phyloP scores from a whole-genome alignment of 495 filamentous ascomycete genomes.

The Daldinia decipiens region DNA sequence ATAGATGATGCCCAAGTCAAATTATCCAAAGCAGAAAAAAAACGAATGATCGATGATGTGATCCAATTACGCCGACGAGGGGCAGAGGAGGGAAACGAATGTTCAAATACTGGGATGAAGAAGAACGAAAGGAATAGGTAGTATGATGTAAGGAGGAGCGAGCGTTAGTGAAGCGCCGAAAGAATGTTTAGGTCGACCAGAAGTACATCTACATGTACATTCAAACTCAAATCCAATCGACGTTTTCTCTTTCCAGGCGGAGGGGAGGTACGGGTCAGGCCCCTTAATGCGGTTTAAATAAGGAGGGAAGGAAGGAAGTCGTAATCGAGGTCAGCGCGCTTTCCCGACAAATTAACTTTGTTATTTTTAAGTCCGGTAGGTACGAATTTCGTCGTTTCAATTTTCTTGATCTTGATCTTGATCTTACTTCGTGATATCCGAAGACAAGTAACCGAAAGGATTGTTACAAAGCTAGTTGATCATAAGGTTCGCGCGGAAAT shows the following conservation, averaged over 20 bases:
- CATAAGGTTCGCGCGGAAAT: slow-evolving; percentile 3
- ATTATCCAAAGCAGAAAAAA: slow-evolving; percentile 45
- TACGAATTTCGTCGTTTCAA: not conserved
- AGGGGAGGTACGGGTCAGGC: slow-evolving; percentile 14
- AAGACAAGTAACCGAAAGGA: slow-evolving; percentile 3
- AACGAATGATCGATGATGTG: slow-evolving; percentile 45
- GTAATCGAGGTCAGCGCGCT: slow-evolving; percentile 18
- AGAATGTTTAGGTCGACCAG: slow-evolving; percentile 26
- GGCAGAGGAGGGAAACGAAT: slow-evolving; percentile 38
- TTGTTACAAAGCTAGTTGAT: not conserved
- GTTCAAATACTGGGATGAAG: slow-evolving; percentile 33
- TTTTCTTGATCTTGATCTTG: not conserved
- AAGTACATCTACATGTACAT: slow-evolving; percentile 5
- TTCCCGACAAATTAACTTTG: slow-evolving; percentile 15
- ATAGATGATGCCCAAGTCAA: slow-evolving; percentile 45
- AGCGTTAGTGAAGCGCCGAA: slow-evolving; percentile 24
- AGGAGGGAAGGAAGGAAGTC: slow-evolving; percentile 13
- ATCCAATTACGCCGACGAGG: slow-evolving; percentile 37
- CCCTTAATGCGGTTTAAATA: slow-evolving; percentile 5
- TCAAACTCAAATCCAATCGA: not conserved
- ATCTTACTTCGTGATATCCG: slow-evolving; percentile 3
- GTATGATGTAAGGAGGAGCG: slow-evolving; percentile 30
- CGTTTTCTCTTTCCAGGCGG: not conserved
- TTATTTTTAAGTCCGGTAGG: slow-evolving; percentile 6
- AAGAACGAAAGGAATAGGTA: slow-evolving; percentile 21